Base-by-base conservation (phyloP, 805 yeast species). In the Pichia californica region DNA sequence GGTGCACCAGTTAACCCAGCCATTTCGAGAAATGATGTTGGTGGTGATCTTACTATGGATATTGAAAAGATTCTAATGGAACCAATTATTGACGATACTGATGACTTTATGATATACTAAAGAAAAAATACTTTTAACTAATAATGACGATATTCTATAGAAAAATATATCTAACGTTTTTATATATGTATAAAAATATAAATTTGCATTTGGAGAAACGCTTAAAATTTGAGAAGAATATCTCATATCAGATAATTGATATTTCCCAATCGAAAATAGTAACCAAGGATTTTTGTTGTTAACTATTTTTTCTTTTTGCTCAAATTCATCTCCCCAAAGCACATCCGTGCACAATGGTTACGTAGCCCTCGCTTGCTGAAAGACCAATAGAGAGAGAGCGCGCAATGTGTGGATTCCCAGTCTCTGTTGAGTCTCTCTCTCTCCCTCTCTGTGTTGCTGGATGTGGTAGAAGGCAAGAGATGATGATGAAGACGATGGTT, bases 41-140 rank as follows among this genome's bases (percentile, higher is more conserved):
- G 7, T 33, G 26, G n/a, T 28, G 39, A 36, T 16, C 6, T 36
- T 2, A 14, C 7, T 14, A 9, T 28, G 5, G 33, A 28, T 21
- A n/a, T 28, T 11, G 40, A 37, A 8, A 37, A 28, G 6, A 18
- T 15, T 14, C 11, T 37, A 29, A 28, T 37, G 33, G 31, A 35
- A 29, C 30, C 39, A n/a, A n/a, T n/a, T 14, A 28, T 41, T 21
- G 36, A 41, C 19, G 38, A 35, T 23, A 18, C 25, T 21, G 44
- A 41, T 28, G 44, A 41, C 15, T 41, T 41, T 35, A 41, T 41
- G 44, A 34, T 41, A 15, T 41, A 41, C 36, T 41, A 35, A 35
- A 23, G 38, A 23, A 14, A n/a, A 9, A 15, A 30, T 15, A 7
- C 9, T 7, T 7, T n/a, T n/a, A n/a, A n/a, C n/a, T n/a, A n/a